Conservation (phyloP, 169 alveolate genomes). For the Plasmodium malariae region DNA sequence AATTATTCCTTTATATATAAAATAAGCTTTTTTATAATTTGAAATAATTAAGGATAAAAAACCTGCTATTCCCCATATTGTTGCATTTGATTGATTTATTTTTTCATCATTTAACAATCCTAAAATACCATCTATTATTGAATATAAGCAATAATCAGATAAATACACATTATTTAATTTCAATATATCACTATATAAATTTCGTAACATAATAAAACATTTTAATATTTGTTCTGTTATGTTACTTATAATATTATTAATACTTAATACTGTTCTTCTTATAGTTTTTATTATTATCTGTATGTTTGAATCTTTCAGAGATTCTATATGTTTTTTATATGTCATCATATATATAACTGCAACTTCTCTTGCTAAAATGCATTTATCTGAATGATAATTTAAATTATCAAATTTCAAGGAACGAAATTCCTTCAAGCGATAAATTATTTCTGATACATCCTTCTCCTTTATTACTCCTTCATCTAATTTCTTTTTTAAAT, state of each 20-base stretch:
- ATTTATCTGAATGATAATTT: slow-evolving; percentile 56
- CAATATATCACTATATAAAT: slow-evolving; percentile 45
- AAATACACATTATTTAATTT: slow-evolving; percentile 56
- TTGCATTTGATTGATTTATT: slow-evolving; percentile 29
- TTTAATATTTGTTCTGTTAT: slow-evolving; percentile 56
- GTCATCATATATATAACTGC: slow-evolving; percentile 33
- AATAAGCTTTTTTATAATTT: slow-evolving; percentile 61
- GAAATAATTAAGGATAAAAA: slow-evolving; percentile 48
- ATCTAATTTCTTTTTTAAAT: slow-evolving; percentile 19
- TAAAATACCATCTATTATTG: slow-evolving; percentile 39
- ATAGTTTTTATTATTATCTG: slow-evolving; percentile 26
- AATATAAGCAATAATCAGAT: slow-evolving; percentile 61
- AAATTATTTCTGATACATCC: slow-evolving; percentile 13
- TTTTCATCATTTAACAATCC: slow-evolving; percentile 47
- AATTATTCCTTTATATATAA: slow-evolving; percentile 63
- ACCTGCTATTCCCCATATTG: slow-evolving; percentile 62
- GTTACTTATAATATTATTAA: slow-evolving; percentile 41
- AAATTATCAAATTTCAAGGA: slow-evolving; percentile 50
- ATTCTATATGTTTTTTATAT: slow-evolving; percentile 51
- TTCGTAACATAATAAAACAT: slow-evolving; percentile 46
- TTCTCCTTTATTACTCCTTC: slow-evolving; percentile 16
- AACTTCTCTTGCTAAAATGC: slow-evolving; percentile 57
- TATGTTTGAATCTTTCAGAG: slow-evolving; percentile 18
- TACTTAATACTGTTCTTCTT: slow-evolving; percentile 36
- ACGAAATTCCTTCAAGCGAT: slow-evolving; percentile 22